Conservation (phyloP, 306 rosid species). For the Acacia crassicarpa region DNA sequence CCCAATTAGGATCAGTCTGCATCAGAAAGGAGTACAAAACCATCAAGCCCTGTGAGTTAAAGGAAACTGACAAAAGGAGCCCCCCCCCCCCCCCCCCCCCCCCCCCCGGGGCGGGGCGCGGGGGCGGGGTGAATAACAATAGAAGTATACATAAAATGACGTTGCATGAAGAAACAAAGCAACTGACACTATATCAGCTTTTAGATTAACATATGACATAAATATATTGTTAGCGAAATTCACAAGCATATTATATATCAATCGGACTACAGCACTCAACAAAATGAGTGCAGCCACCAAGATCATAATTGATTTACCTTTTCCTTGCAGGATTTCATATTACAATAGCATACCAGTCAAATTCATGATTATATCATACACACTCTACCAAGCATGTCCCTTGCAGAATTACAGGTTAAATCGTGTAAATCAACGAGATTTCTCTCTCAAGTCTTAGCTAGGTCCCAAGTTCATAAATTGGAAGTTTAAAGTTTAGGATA, state of each 20-base stretch:
- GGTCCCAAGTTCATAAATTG: slow-evolving; percentile 5
- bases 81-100: background rate
- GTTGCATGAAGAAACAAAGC: slow-evolving; percentile 22
- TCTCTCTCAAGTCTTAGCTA: slow-evolving; percentile 11
- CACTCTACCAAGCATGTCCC: background rate
- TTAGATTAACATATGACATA: background rate
- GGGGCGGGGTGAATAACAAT: background rate
- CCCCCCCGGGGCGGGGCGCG: too few relatives aligned
- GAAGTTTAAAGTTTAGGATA: background rate
- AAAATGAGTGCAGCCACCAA: slow-evolving; percentile 7
- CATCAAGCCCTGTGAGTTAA: slow-evolving; percentile 22
- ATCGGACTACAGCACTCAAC: background rate
- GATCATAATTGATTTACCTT: background rate
- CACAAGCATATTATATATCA: background rate
- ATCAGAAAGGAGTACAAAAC: slow-evolving; percentile 36
- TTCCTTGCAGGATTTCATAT: slow-evolving; percentile 9
- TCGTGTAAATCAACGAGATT: slow-evolving; percentile 5
- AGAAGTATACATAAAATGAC: background rate
- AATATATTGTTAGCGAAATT: slow-evolving; percentile 3
- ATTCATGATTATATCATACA: background rate
- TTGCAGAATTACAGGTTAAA: background rate
- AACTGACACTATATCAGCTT: background rate
- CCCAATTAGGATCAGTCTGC: slow-evolving; percentile 99
- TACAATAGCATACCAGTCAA: slow-evolving; percentile 6
- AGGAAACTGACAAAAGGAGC: slow-evolving; percentile 17